These are phyloP conservation scores for Lentinula detonsa DNA, from an alignment of 768 basidiomycete species.

Conservation along the genomic window DNA sequence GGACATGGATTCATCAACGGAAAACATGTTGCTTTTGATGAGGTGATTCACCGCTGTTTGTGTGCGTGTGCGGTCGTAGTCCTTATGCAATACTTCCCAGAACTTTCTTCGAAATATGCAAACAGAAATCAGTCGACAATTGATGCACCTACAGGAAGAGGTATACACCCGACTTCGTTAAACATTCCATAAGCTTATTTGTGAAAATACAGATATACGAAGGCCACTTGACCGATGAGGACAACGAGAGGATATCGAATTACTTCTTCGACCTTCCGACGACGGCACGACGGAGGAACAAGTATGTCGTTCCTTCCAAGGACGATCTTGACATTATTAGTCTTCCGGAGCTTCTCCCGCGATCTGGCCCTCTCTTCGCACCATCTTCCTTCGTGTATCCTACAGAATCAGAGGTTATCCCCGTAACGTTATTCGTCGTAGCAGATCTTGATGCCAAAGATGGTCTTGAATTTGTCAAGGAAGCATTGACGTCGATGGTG, in stretches of 20 bases:
- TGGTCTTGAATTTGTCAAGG: conserved; percentile 54
- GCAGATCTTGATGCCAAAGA: conserved; percentile 68
- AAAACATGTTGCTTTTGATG: conserved; percentile 63
- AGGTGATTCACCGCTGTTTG: conserved; percentile 38
- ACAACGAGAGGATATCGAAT: conserved; percentile 44
- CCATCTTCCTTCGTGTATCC: conserved; percentile 57
- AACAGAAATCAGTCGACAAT: conserved; percentile 47
- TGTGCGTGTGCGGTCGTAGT: background rate
- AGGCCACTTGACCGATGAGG: conserved; percentile 49
- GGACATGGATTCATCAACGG: conserved; percentile 89
- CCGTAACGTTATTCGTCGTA: conserved; percentile 57
- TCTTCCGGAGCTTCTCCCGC: conserved; percentile 46
- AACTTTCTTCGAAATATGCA: conserved; percentile 63
- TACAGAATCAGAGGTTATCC: conserved; percentile 25
- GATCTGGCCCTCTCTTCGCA: conserved; percentile 34
- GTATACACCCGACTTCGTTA: conserved; percentile 24
- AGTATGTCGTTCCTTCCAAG: conserved; percentile 56
- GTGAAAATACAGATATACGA: conserved; percentile 42
- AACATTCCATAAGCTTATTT: background rate
- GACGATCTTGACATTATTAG: conserved; percentile 47
- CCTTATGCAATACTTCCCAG: conserved; percentile 27
- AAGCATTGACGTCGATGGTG: conserved; percentile 64
- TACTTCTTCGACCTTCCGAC: conserved; percentile 91
- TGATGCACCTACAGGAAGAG: conserved; percentile 69
- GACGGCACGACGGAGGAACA: conserved; percentile 65